Evolutionary conservation across 768 basidiomycete genomes (phyloP), one percentile per base, ranked within the genome.

Genomic region (Boletus huronensis): DNA sequence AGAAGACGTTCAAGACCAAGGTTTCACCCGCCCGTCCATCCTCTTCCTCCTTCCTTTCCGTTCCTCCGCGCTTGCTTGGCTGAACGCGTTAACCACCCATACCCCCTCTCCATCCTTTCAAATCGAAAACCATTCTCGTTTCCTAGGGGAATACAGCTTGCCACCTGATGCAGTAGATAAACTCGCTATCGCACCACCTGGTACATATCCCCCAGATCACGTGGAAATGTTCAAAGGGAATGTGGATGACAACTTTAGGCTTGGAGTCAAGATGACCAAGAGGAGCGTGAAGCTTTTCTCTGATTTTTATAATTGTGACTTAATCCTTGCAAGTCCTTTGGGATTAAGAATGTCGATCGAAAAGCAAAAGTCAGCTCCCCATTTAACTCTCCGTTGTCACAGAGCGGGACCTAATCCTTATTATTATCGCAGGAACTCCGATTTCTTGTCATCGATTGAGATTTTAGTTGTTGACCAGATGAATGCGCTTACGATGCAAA

Each of bases 161-260:
- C 93, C 96, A 1, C 73, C 83, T 0, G 92, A 85, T 21, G 81
- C 82, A 10, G 74, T 82, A 13, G 96, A 98, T 72, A 95, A 93
- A 65, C 79, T 97, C 14, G 79, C 84, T 17, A 74, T 75, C 4
- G 87, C 88, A 6, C 82, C 84, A 45, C 81, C 83, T 6, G 91
- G 88, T 19, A 82, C 81, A 23, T 95, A 95, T 69, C 88, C 96
- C 2, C 65, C 70, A 14, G 97, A 98, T 65, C 96, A 99, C 64
- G 82, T 96, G 10, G 91, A 93, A 60, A 95, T 82, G 50, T 98
- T 98, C 79, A 83, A 84, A 61, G 97, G 97, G n/a, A 99, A 99
- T 65, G 81, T 94, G 28, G 97, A 99, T 64, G 97, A 99, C 67
- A 91, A 85, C 62, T 98, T 99, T 69, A 76, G 93, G 57, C 76